A percentile compares a stretch with the other conserved stretches of the same genome.
Conservation (phyloP, 179 eudicot genomes). For the Beta corolliflora region DNA sequence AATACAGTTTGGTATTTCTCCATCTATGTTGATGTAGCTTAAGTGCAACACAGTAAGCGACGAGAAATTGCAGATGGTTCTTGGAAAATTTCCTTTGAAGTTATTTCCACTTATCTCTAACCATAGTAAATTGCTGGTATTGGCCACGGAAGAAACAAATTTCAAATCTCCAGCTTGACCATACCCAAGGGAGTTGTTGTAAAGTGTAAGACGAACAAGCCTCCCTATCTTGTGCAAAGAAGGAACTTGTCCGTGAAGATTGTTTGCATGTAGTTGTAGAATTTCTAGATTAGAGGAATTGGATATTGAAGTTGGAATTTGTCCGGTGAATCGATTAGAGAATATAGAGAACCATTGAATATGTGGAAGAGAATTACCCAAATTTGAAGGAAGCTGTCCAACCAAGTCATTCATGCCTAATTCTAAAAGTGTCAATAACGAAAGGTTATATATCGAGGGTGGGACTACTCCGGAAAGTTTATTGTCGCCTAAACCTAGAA, state of each 20-base stretch:
- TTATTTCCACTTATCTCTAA: neutral
- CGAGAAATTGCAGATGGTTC: constrained; percentile 27
- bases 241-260: constrained; percentile 28
- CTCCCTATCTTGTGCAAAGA: constrained; percentile 4
- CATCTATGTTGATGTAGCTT: neutral
- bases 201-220: neutral
- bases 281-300: constrained; percentile 9
- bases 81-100: constrained; percentile 20
- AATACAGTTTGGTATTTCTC: constrained; percentile 20
- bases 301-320: neutral
- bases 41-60: neutral
- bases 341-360: too few relatives aligned
- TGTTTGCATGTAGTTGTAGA: constrained; percentile 3
- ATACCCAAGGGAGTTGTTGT: neutral
- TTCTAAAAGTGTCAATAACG: too few relatives aligned
- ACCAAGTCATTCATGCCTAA: too few relatives aligned
- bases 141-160: constrained; percentile 21
- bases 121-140: constrained; percentile 12
- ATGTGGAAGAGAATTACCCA: too few relatives aligned
- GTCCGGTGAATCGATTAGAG: too few relatives aligned
- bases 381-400: too few relatives aligned
- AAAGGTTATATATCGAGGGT: too few relatives aligned
- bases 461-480: too few relatives aligned
- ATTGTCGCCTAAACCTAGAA: too few relatives aligned
- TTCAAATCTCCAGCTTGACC: constrained; percentile 1